A percentile compares a stretch with the other conserved stretches of the same genome.
These are phyloP conservation scores for Elsinoe necatrix DNA, from an alignment of 2,329 filamentous ascomycete species.

Conservation along the genomic window DNA sequence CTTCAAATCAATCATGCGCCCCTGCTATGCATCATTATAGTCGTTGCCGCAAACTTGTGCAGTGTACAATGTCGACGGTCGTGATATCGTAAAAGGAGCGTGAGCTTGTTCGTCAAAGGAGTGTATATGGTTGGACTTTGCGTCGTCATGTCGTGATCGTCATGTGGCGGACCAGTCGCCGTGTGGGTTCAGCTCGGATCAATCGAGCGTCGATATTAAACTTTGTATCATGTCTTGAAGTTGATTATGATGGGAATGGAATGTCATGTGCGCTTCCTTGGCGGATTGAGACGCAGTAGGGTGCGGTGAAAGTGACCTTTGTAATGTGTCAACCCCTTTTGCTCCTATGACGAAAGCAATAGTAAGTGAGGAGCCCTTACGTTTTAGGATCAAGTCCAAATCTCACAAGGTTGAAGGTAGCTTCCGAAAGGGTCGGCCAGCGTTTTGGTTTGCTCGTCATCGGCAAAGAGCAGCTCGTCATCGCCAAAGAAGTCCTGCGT, in stretches of 20 bases:
- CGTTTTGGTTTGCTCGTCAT: conserved; percentile 5
- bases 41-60: conserved; percentile 12
- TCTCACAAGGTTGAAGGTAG: conserved; percentile 16
- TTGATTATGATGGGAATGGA: conserved; percentile 7
- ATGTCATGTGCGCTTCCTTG: not conserved
- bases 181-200: conserved; percentile 12
- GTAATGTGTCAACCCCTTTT: conserved; percentile 10
- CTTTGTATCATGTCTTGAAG: not conserved
- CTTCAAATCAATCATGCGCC: conserved; percentile 5
- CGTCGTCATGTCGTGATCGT: conserved; percentile 15
- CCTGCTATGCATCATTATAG: conserved; percentile 12
- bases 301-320: conserved; percentile 10
- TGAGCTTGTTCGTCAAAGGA: conserved; percentile 13
- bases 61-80: conserved; percentile 2
- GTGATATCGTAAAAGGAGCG: conserved; percentile 15
- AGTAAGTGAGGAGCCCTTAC: conserved; percentile 15
- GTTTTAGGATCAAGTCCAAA: conserved; percentile 16
- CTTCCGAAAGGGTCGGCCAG: conserved; percentile 8
- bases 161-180: conserved; percentile 16
- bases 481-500: conserved; percentile 29
- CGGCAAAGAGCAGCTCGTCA: conserved; percentile 31
- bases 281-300: not conserved
- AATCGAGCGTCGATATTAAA: conserved; percentile 14
- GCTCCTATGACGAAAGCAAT: conserved; percentile 13
- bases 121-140: conserved; percentile 6